Percentiles rank a stretch among this genome's conserved stretches.
Conservation (phyloP, 768 basidiomycete species). For the Boletus sensibilis region DNA sequence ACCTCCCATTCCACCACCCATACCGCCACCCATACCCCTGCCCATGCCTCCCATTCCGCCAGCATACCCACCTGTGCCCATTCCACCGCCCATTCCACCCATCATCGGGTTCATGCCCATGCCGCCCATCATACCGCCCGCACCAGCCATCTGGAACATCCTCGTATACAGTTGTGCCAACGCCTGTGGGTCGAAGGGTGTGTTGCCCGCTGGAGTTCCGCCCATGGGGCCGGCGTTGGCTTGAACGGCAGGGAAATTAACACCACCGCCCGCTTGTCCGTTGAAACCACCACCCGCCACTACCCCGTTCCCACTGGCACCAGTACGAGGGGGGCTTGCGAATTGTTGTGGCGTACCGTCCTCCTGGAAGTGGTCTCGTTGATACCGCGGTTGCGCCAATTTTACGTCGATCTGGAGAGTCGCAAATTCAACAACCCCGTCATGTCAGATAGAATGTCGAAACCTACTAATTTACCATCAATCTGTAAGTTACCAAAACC, state of each 20-base stretch:
- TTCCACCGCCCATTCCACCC: constrained; percentile 35
- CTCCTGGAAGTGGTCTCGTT: constrained; percentile 65
- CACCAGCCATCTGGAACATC: constrained; percentile 86
- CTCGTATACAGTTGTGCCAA: constrained; percentile 92
- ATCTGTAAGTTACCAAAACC: constrained; percentile 87
- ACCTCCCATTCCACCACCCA: constrained; percentile 43
- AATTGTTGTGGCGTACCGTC: constrained; percentile 31
- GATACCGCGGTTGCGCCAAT: constrained; percentile 87
- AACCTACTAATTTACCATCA: constrained; percentile 88
- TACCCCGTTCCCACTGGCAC: constrained; percentile 8
- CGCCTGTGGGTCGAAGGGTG: constrained; percentile 88
- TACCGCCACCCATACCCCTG: constrained; percentile 36
- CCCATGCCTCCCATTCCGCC: constrained; percentile 40
- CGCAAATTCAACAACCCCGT: not conserved
- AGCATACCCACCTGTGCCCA: constrained; percentile 35
- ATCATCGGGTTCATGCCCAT: constrained; percentile 43
- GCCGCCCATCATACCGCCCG: constrained; percentile 43
- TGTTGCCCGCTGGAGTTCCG: constrained; percentile 42
- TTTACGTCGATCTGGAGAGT: constrained; percentile 88
- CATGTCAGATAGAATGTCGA: not conserved
- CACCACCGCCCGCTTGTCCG: constrained; percentile 33
- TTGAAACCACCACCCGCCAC: constrained; percentile 27
- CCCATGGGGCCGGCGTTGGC: constrained; percentile 24
- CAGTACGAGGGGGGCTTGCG: constrained; percentile 7
- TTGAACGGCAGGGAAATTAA: constrained; percentile 35